A percentile compares a stretch with the other conserved stretches of the same genome.
These are phyloP conservation scores for Balamuthia mandrillaris DNA, from an alignment of 208 protist species.

Conservation along the genomic window DNA sequence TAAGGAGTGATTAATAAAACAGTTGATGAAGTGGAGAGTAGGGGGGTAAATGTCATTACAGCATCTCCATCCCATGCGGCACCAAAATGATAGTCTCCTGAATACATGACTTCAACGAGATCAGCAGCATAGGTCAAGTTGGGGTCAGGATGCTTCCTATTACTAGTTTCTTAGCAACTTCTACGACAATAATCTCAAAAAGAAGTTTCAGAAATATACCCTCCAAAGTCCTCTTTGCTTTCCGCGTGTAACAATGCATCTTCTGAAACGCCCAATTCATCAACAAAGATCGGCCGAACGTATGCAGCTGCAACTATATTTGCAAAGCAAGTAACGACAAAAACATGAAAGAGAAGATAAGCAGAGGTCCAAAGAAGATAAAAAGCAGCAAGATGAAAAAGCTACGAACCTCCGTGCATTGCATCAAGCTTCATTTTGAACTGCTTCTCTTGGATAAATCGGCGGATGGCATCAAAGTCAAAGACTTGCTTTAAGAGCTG, in stretches of 20 bases:
- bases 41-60: background rate
- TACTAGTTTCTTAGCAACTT: background rate
- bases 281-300: constrained; percentile 82
- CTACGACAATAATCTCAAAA: background rate
- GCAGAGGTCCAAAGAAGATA: background rate
- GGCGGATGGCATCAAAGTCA: constrained; percentile 83
- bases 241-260: constrained; percentile 61
- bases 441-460: constrained; percentile 72
- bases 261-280: constrained; percentile 79
- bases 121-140: constrained; percentile 94
- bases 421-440: constrained; percentile 88
- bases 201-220: background rate
- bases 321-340: background rate
- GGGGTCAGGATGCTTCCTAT: constrained; percentile 91
- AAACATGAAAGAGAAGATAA: background rate
- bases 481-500: constrained; percentile 87
- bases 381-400: background rate
- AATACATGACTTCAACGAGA: constrained; percentile 85
- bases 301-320: constrained; percentile 87
- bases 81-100: constrained; percentile 83
- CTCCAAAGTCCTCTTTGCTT: constrained; percentile 87
- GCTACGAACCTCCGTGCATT: constrained; percentile 77
- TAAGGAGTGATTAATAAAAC: background rate
- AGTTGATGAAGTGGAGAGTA: background rate
- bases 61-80: constrained; percentile 95